These are phyloP conservation scores for Debaryomyces prosopidis DNA, from an alignment of 805 yeast genomes.

Conservation along the genomic window DNA sequence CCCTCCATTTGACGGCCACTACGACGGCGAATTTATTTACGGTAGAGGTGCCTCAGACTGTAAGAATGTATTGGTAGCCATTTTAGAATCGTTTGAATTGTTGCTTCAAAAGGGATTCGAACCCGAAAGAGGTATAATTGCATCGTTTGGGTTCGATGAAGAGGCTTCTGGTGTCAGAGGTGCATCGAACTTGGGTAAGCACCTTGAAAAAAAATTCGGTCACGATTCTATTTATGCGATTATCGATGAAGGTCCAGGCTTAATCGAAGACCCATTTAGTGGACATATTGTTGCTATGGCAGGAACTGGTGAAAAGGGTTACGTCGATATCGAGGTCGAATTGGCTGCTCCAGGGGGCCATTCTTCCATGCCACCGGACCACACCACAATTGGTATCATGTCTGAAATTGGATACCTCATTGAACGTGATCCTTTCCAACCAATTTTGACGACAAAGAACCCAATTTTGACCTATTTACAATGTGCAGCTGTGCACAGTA, in stretches of 20 bases:
- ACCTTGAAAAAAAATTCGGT: constrained; percentile 58
- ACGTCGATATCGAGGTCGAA: constrained; percentile 47
- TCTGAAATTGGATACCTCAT: constrained; percentile 56
- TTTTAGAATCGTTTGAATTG: constrained; percentile 67
- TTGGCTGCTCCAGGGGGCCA: constrained; percentile 75
- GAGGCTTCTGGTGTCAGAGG: constrained; percentile 68
- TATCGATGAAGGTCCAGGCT: constrained; percentile 67
- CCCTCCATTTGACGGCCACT: constrained; percentile 61
- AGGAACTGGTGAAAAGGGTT: constrained; percentile 48
- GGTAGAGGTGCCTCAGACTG: constrained; percentile 83
- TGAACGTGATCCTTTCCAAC: constrained; percentile 56
- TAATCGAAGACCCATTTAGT: constrained; percentile 30
- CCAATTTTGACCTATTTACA: constrained; percentile 61
- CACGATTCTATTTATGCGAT: constrained; percentile 57
- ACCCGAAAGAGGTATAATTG: constrained; percentile 63
- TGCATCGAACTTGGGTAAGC: constrained; percentile 52
- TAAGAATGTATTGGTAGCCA: constrained; percentile 65
- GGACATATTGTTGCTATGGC: constrained; percentile 56
- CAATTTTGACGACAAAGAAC: constrained; percentile 50
- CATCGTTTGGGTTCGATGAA: constrained; percentile 80
- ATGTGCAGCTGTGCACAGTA: constrained; percentile 60
- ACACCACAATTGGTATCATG: constrained; percentile 75
- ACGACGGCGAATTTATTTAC: constrained; percentile 64
- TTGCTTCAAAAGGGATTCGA: constrained; percentile 47
- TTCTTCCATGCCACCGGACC: constrained; percentile 78